Base-by-base conservation (phyloP, 2,329 filamentous ascomycete species). In the Cytospora paraplurivora region DNA sequence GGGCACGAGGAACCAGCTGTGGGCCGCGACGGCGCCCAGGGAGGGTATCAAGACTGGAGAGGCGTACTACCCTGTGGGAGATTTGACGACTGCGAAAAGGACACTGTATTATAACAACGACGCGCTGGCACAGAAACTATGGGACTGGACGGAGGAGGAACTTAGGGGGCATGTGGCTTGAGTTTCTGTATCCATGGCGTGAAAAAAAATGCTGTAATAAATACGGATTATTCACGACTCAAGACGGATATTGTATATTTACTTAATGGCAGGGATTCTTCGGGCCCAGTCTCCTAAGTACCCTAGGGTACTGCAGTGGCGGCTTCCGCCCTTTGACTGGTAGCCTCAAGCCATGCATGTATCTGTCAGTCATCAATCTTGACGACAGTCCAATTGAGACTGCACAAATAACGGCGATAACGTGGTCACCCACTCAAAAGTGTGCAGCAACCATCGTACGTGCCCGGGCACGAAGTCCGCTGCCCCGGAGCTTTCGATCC, bases 81-180 rank as follows among this genome's bases (percentile, higher is more conserved):
- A 59, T n/a, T 21, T 60, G 17, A 67, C 73, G 7, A 59, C 59
- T 10, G 70, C 66, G 7, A 69, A 56, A n/a, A 68, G 68, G 21
- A 68, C 61, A 15, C 67, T 59, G 55, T 62, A 64, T n/a, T 67
- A 70, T 1, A 69, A 64, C 55, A 66, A 74, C 37, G 69, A 73
- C 38, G 70, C 68, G 15, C 49, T 75, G 33, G 70, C 71, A 5
- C 71, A 70, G 65, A 70, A 68, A 59, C 44, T 76, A 56, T 76
- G 75, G 75, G 72, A 74, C 12, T 76, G 75, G 75, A 76, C 73
- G 3, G 73, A 72, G 62, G 69, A 70, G 50, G 73, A 76, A 65
- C 57, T 76, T 11, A 41, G 50, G 59, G 59, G 38, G 4, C 56
- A 62, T 13, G 38, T 34, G 27, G 32, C 59, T 17, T 65, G 55